Conservation (phyloP, 768 basidiomycete genomes). For the Mycena leptocephala region DNA sequence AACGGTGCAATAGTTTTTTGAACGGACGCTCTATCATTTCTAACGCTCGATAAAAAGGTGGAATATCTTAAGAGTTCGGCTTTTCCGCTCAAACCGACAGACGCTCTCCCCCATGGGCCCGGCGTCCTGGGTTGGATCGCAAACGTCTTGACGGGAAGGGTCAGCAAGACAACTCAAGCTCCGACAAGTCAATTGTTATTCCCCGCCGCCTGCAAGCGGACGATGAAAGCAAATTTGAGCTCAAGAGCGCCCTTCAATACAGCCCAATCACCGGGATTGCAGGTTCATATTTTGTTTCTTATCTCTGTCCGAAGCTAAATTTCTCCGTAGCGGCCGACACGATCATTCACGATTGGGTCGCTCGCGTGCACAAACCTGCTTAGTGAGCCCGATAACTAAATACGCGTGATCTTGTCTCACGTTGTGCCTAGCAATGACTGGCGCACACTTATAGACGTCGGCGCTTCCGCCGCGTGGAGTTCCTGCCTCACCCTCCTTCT, state of each 20-base stretch:
- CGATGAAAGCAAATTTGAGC: constrained; percentile 56
- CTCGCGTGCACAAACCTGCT: constrained; percentile 58
- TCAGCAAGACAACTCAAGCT: constrained; percentile 30
- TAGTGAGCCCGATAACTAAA: constrained; percentile 44
- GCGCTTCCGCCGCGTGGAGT: constrained; percentile 66
- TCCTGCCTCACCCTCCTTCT: constrained; percentile 23
- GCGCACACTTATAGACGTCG: constrained; percentile 62
- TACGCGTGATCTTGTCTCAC: background rate
- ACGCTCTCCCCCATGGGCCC: constrained; percentile 30
- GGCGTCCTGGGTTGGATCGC: constrained; percentile 35
- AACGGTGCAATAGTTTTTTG: too few relatives aligned
- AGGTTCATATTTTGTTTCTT: constrained; percentile 22
- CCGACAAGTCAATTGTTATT: constrained; percentile 30
- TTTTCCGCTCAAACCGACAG: constrained; percentile 29
- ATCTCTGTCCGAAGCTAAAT: background rate
- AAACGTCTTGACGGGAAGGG: constrained; percentile 32
- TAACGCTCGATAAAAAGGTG: too few relatives aligned
- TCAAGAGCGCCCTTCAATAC: constrained; percentile 72
- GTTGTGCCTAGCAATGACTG: constrained; percentile 53
- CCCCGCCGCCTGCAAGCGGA: constrained; percentile 43
- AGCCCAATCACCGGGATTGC: constrained; percentile 61
- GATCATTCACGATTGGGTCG: constrained; percentile 64
- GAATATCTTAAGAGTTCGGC: constrained; percentile 30
- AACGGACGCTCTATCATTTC: too few relatives aligned
- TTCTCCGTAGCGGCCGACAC: constrained; percentile 46